Evolutionary conservation across 2,329 filamentous ascomycete genomes (phyloP), one percentile per base, ranked within the genome.

Genomic region (Colletotrichum eleusines): DNA sequence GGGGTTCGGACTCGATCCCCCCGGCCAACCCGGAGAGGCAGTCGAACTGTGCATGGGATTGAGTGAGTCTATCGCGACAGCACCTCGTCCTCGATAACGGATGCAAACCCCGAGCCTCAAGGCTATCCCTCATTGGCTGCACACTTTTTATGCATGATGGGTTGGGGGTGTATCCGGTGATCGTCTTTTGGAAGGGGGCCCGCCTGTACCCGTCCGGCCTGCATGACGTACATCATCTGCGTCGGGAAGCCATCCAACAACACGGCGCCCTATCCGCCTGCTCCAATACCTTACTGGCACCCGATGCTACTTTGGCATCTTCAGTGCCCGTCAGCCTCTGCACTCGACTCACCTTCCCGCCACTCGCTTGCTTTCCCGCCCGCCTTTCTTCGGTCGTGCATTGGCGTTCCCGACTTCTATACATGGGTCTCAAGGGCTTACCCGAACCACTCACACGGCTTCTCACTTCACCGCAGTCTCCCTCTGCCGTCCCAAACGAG

Each of bases 141-240:
- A 4, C n/a, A 31, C n/a, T 46, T 23, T 26, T 42, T 11, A 53
- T 64, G 63, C 59, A 68, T 72, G 20, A 55, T 69, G 71, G 69
- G 71, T 69, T 72, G 64, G 71, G 71, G 68, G 69, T 71, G 68
- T 59, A 73, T 72, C 71, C 55, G 71, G 71, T 73, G 71, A 73
- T 73, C 69, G 53, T n/a, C 60, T 64, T 5, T 63, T 64, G 44
- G 69, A 59, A 44, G 67, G 50, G 71, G 20, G 18, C 53, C 51
- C n/a, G n/a, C 63, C 54, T 68, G 63, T 63, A 65, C 40, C 71
- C 55, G 59, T 61, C 63, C 63, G 63, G 64, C 54, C 48, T 72
- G 63, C 71, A 72, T 72, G 64, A 69, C 63, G 71, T 70, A 64
- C 60, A 72, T 73, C 60, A 73, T 72, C 69, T 72, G 69, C 71